phyloP scores from a whole-genome alignment of 805 yeast species.

The Metschnikowia cerradonensis region DNA sequence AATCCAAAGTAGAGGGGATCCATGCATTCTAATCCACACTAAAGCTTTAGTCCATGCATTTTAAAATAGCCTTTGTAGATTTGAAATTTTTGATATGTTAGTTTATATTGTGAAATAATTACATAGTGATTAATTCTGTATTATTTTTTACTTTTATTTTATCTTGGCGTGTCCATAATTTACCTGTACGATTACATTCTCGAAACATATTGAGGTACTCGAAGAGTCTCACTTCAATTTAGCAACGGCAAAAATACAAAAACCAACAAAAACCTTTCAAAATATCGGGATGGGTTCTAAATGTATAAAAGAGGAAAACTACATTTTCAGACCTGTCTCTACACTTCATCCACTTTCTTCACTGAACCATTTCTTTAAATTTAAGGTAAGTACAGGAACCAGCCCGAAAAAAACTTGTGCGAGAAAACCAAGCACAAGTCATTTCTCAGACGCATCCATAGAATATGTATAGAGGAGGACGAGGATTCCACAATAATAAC shows the following conservation, averaged over 20 bases:
- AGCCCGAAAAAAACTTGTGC: conserved; percentile 1
- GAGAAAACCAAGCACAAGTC: background rate
- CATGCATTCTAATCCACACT: background rate
- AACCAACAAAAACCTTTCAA: background rate
- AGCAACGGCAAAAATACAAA: background rate
- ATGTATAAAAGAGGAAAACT: background rate
- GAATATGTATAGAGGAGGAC: conserved; percentile 12
- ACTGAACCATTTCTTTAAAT: background rate
- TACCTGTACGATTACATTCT: background rate
- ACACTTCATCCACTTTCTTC: background rate
- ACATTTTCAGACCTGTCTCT: background rate
- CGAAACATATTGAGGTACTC: background rate
- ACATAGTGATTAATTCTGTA: too few relatives aligned
- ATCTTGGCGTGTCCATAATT: background rate
- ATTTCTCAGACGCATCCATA: background rate
- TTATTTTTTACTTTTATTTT: background rate
- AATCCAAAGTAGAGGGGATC: conserved; percentile 9
- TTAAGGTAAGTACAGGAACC: conserved; percentile 1
- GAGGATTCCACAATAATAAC: conserved; percentile 12
- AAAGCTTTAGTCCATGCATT: too few relatives aligned
- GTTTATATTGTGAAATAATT: background rate
- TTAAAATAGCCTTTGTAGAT: background rate
- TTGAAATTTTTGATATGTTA: background rate
- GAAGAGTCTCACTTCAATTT: background rate
- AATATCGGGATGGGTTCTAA: background rate